Base-by-base conservation (phyloP, 345 rosid genomes). In the Sonneratia alba region DNA sequence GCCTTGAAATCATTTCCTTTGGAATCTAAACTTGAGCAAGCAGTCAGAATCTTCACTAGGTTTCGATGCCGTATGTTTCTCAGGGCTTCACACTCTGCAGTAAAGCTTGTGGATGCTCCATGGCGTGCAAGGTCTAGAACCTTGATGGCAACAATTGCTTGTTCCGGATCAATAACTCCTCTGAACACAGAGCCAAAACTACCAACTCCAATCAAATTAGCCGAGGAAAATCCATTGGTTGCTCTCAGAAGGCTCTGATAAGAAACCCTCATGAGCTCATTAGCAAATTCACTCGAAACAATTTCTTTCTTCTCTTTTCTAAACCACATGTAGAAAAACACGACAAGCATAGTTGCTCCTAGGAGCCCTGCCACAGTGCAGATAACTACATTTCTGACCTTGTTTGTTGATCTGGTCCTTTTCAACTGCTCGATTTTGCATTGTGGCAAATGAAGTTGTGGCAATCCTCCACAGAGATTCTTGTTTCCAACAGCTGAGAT, bases 1-100 rank as follows among this genome's bases (percentile, higher is more conserved):
- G 78, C 78, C 74, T 78, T 78, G 65, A 78, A 78, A 18, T 74
- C 78, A 3, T 72, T 71, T 3, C 73, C 78, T 13, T 42, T 68
- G 61, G 34, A 72, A 69, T 75, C 76, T 12, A 43, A 49, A n/a
- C 76, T 67, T 1, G 78, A 74, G 13, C 76, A 75, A 13, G 76
- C 67, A 11, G 76, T 68, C 37, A 72, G 55, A 10, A 78, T 56
- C 21, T 15, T 75, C 0, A 78, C 71, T 27, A 71, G 57, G 67
- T 78, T 78, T n/a, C 75, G 53, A 11, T 74, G 81, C 21, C 75
- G 68, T 10, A 68, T 22, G 65, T 64, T 75, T 48, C 73, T 78
- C 47, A 75, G 53, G 1, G 72, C 68, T n/a, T 42, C 57, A 11
- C 78, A 75, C 70, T 78, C 73, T 12, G 75, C 75, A n/a, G 71